These are phyloP conservation scores for Pseudonectria buxi DNA, from an alignment of 2,329 filamentous ascomycete genomes.

Conservation along the genomic window DNA sequence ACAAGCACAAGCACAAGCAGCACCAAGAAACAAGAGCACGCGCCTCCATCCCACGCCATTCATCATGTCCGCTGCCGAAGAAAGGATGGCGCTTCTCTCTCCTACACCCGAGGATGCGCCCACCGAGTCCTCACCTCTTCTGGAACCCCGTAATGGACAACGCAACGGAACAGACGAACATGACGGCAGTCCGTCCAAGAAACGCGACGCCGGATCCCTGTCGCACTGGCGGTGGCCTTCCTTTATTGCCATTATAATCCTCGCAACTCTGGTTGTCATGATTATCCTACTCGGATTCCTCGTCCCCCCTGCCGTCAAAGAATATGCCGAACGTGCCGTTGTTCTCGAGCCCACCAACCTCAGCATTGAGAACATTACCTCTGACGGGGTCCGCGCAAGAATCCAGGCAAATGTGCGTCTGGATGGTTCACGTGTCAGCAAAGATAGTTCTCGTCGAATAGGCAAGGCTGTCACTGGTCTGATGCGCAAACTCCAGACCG, in stretches of 20 bases:
- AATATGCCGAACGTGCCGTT: conserved; percentile 78
- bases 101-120: conserved; percentile 23
- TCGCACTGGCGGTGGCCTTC: conserved; percentile 60
- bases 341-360: conserved; percentile 78
- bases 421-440: conserved; percentile 68
- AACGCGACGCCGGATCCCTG: conserved; percentile 18
- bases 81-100: conserved; percentile 39
- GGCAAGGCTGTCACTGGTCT: conserved; percentile 77
- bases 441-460: conserved; percentile 64
- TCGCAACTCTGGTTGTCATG: conserved; percentile 55
- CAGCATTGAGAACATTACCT: conserved; percentile 78
- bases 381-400: conserved; percentile 68
- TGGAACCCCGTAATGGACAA: conserved; percentile 35
- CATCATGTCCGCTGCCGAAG: conserved; percentile 37
- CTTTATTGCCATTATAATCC: conserved; percentile 60
- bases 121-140: conserved; percentile 47
- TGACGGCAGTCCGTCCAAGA: conserved; percentile 17
- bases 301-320: conserved; percentile 69
- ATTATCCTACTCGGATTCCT: conserved; percentile 78
- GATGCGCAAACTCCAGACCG: conserved; percentile 66
- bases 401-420: conserved; percentile 77
- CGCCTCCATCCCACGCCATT: conserved; percentile 21
- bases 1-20: not conserved
- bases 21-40: too few species aligned
- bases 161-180: conserved; percentile 23